Conservation (phyloP, 169 alveolate species). For the Plasmodium gonderi region DNA sequence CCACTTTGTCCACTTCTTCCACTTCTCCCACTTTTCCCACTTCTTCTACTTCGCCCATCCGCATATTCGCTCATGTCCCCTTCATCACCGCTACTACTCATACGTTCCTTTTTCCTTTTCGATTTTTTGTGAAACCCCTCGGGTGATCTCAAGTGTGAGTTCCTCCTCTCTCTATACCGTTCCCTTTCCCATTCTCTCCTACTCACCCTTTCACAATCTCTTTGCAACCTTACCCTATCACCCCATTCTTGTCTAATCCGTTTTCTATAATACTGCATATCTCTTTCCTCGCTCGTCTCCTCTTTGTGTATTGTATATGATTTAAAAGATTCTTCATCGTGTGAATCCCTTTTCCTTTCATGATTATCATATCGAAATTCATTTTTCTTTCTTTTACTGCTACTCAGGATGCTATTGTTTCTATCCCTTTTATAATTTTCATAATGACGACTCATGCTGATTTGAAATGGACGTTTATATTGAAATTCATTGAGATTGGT, state of each 20-base stretch:
- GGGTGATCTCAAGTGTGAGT: no score
- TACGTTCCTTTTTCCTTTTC: background rate
- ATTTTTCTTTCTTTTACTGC: background rate
- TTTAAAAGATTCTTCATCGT: background rate
- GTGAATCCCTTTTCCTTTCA: constrained; percentile 7
- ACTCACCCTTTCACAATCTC: constrained; percentile 13
- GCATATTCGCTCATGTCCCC: background rate
- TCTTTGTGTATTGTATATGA: background rate
- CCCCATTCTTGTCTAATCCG: constrained; percentile 6
- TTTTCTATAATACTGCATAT: background rate
- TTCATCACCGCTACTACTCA: background rate
- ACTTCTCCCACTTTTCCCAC: background rate
- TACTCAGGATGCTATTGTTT: background rate
- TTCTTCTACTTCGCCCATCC: background rate
- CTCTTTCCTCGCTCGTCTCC: background rate
- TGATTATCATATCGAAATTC: background rate
- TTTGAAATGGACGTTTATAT: no score
- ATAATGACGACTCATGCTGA: background rate
- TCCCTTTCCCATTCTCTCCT: constrained; percentile 27
- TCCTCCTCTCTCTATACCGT: constrained; percentile 23
- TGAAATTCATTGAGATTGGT: no score
- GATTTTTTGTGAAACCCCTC: background rate
- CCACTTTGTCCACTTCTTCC: background rate
- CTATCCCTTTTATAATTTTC: background rate
- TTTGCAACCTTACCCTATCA: background rate